phyloP scores from a whole-genome alignment of 129 eudicot species.

The Flaveria ramosissima region DNA sequence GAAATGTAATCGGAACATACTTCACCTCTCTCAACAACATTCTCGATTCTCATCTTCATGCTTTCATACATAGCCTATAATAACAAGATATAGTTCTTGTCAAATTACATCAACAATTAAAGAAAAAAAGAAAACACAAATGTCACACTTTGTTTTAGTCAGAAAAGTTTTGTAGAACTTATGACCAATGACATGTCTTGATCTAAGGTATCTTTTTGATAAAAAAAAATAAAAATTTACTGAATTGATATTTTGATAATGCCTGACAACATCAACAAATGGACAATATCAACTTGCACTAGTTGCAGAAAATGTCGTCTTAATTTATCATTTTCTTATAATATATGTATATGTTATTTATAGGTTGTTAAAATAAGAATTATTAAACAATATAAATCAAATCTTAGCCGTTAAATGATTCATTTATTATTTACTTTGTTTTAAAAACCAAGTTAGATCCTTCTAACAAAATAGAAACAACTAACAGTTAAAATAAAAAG shows the following conservation, averaged over 20 bases:
- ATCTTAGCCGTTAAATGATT: no score
- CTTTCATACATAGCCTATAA: conserved; percentile 32
- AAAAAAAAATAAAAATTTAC: no score
- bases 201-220: no score
- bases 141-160: no score
- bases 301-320: conserved; percentile 18
- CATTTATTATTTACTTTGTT: no score
- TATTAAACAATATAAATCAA: no score
- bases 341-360: no score
- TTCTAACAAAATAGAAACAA: no score
- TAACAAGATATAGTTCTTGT: background rate
- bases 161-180: background rate
- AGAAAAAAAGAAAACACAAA: background rate
- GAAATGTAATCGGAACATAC: conserved; percentile 38
- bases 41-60: conserved; percentile 54
- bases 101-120: background rate
- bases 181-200: background rate
- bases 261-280: background rate
- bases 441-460: no score
- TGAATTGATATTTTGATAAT: background rate
- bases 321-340: background rate
- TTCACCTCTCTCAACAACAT: conserved; percentile 53
- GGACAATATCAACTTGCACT: background rate
- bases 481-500: no score
- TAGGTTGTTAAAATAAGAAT: no score